These are phyloP conservation scores for Fibroporia radiculosa DNA, from an alignment of 768 basidiomycete species.

Conservation along the genomic window DNA sequence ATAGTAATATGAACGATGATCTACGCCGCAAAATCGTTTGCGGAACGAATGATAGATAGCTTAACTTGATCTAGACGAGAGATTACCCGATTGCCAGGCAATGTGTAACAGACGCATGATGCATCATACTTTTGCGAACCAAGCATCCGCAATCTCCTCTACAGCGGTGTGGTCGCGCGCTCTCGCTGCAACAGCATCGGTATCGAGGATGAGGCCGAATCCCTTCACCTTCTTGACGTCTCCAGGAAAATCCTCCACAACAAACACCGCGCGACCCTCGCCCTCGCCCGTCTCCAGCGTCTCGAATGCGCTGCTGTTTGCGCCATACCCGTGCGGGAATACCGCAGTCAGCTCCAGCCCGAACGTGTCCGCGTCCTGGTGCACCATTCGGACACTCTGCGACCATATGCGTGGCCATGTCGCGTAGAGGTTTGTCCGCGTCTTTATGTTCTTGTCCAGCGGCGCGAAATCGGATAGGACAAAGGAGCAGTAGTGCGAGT, in stretches of 20 bases:
- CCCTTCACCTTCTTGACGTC: constrained; percentile 5
- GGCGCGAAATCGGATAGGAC: constrained; percentile 8
- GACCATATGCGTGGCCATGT: constrained; percentile 19
- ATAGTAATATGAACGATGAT: too few species aligned
- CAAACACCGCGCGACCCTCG: constrained; percentile 6
- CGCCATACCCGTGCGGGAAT: constrained; percentile 30
- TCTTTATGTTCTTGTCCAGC: constrained; percentile 2
- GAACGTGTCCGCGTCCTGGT: constrained; percentile 17
- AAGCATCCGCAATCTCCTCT: constrained; percentile 8
- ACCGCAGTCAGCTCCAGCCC: constrained; percentile 16
- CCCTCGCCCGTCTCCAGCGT: neutral
- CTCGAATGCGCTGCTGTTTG: constrained; percentile 8
- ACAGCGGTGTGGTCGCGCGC: neutral
- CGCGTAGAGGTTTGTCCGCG: constrained; percentile 3
- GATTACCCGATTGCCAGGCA: too few species aligned
- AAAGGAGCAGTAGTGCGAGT: constrained; percentile 8
- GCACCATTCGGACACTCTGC: constrained; percentile 26
- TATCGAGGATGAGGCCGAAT: constrained; percentile 10
- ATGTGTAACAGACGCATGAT: too few species aligned
- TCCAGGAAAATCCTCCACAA: constrained; percentile 1
- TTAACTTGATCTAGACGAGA: too few species aligned
- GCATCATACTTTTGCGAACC: constrained; percentile 5
- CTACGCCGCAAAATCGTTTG: too few species aligned
- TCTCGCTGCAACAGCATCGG: constrained; percentile 6
- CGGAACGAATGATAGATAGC: too few species aligned